phyloP scores from a whole-genome alignment of 768 basidiomycete genomes.

The Clitopilus hobsonii region DNA sequence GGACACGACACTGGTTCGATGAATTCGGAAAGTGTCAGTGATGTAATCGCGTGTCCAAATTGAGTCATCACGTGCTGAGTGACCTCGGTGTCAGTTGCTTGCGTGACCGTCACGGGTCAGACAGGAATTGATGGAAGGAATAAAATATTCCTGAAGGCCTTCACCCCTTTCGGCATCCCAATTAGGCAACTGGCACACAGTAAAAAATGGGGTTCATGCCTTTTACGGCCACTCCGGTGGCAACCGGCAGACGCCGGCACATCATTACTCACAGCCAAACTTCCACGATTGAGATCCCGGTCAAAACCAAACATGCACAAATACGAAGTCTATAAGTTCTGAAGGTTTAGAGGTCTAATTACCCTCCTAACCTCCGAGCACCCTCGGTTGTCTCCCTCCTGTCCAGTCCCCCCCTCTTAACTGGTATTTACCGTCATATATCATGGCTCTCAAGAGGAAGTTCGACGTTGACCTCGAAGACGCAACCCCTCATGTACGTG shows the following conservation, averaged over 20 bases:
- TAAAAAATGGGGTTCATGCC: slow-evolving; percentile 3
- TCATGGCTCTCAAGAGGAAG: slow-evolving; percentile 78
- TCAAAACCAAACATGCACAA: slow-evolving; percentile 15
- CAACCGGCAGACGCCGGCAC: slow-evolving; percentile 1
- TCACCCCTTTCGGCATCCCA: not conserved
- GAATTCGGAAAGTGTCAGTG: not conserved
- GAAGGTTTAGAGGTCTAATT: slow-evolving; percentile 1
- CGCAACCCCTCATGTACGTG: slow-evolving; percentile 42
- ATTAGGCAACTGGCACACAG: not conserved
- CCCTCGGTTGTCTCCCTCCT: slow-evolving; percentile 11
- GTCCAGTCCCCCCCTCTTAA: slow-evolving; percentile 8
- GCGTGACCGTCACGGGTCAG: not conserved
- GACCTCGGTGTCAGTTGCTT: not conserved
- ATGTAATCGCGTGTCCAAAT: not conserved
- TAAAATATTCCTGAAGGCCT: not conserved
- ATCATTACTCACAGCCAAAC: not conserved
- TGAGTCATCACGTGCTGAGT: not conserved
- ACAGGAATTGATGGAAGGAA: not conserved
- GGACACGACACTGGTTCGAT: not conserved
- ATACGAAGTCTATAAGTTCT: slow-evolving; percentile 23
- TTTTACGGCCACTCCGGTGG: not conserved
- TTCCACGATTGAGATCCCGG: not conserved
- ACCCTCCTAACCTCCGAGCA: slow-evolving; percentile 14
- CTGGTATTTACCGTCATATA: slow-evolving; percentile 7
- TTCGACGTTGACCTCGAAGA: slow-evolving; percentile 56